Percentiles rank a stretch among this genome's conserved stretches.
These are phyloP conservation scores for Entomortierella chlamydospora DNA, from an alignment of 192 early-diverging fungal genomes.

Conservation along the genomic window DNA sequence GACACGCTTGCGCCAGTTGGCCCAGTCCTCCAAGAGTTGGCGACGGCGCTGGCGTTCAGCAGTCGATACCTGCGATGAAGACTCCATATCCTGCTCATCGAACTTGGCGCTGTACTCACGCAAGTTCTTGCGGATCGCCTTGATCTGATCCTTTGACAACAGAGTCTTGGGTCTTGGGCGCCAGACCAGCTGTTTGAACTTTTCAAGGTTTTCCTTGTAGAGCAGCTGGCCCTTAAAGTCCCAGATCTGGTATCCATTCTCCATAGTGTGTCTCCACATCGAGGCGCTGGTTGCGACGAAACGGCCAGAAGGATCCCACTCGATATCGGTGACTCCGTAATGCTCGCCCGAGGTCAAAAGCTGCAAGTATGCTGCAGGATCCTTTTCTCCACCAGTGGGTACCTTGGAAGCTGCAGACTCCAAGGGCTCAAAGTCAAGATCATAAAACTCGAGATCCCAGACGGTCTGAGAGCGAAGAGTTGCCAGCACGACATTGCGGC, in stretches of 20 bases:
- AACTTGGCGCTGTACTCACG: conserved; percentile 88
- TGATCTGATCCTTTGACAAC: conserved; percentile 82
- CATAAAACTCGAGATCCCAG: conserved; percentile 94
- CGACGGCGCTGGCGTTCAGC: conserved; percentile 83
- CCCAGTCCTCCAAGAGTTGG: conserved; percentile 86
- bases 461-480: conserved; percentile 79
- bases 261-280: conserved; percentile 85
- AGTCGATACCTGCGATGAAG: conserved; percentile 72
- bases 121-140: conserved; percentile 90
- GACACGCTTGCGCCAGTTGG: conserved; percentile 78
- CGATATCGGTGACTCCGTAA: conserved; percentile 94
- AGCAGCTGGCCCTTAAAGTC: conserved; percentile 89
- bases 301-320: conserved; percentile 99
- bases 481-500: conserved; percentile 90
- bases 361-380: conserved; percentile 65
- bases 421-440: conserved; percentile 81
- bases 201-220: conserved; percentile 76
- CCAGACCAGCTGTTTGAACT: conserved; percentile 96
- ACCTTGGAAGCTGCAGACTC: conserved; percentile 68
- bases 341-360: conserved; percentile 86
- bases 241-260: conserved; percentile 95
- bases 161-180: conserved; percentile 92
- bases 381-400: conserved; percentile 53
- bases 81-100: conserved; percentile 89
- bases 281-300: conserved; percentile 90